These are phyloP conservation scores for Tephrocybe sp. DNA, from an alignment of 768 basidiomycete species.

Conservation along the genomic window DNA sequence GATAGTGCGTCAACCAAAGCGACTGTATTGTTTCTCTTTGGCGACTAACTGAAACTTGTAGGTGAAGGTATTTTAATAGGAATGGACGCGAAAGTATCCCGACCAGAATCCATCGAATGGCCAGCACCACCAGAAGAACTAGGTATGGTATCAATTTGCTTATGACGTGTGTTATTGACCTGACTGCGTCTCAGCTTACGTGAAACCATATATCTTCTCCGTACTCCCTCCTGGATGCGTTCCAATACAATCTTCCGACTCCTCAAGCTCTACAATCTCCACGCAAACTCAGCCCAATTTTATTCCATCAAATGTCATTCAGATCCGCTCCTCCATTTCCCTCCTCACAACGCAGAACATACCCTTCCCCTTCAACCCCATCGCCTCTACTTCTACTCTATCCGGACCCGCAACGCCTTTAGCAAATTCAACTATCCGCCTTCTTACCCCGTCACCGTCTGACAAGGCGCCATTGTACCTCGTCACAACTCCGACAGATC, in stretches of 20 bases:
- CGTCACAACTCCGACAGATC: conserved; percentile 75
- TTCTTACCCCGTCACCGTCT: conserved; percentile 58
- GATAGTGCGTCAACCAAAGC: conserved; percentile 58
- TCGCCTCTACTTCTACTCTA: conserved; percentile 27
- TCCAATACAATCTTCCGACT: conserved; percentile 24
- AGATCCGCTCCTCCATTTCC: conserved; percentile 73
- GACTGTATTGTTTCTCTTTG: background rate
- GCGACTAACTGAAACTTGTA: conserved; percentile 25
- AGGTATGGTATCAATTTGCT: too few relatives aligned
- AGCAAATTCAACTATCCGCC: conserved; percentile 54
- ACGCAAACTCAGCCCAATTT: conserved; percentile 33
- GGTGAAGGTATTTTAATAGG: conserved; percentile 72
- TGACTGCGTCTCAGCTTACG: conserved; percentile 45
- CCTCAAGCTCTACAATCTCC: conserved; percentile 22
- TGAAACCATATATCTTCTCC: conserved; percentile 78
- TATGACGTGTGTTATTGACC: too few relatives aligned
- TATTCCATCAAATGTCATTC: conserved; percentile 58
- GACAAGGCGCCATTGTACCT: conserved; percentile 59
- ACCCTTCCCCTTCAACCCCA: conserved; percentile 56
- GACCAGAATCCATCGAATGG: conserved; percentile 61
- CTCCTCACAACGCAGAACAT: conserved; percentile 60
- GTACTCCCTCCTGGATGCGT: conserved; percentile 71
- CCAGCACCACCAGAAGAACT: conserved; percentile 82
- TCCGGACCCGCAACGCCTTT: conserved; percentile 22
- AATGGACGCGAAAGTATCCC: conserved; percentile 53